Evolutionary conservation across 345 rosid species (phyloP), one percentile per base, ranked within the genome.

Genomic region (Citrus medica): DNA sequence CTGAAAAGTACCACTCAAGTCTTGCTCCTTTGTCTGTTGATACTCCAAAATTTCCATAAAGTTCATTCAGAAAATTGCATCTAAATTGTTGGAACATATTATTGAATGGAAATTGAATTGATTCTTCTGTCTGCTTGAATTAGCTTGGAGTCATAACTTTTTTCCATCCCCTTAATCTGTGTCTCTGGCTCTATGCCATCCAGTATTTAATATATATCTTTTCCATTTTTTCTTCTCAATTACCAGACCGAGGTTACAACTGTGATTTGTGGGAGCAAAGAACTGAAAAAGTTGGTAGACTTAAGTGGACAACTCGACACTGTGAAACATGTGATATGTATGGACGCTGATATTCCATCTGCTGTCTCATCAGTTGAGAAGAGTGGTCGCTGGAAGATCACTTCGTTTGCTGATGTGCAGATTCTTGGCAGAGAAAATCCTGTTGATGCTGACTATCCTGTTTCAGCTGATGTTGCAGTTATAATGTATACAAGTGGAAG

Each of bases 401-500:
- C 82, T 77, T 86, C 92, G 65, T 81, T 94, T 76, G 48, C 90
- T 79, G 90, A 87, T 74, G 98, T 93, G 38, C 88, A 84, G 86
- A 97, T 84, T 76, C 87, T 88, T 65, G 99, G 99, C 67, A 84
- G 55, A 58, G 93, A 90, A 87, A 94, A 90, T 79, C 88, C 94
- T 14, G 83, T 87, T 2, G 88, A 77, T 33, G 88, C 98, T n/a
- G 92, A 85, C 82, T 89, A 92, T 71, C 99, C 99, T 14, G 82
- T 85, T 78, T 61, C 94, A 73, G 86, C 89, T 77, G 99, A 97
- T 83, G 82, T 92, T 81, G 99, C 98, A 68, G 97, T 97, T 76
- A 92, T 97, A 78, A 94, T 97, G 99, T 97, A 94, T 81, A 97
- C 99, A 71, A 97, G 99, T 89, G 99, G 99, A 74, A 94, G 99